Evolutionary conservation across 352 stramenopile genomes (phyloP).

Genomic region (Phytophthora cajani): DNA sequence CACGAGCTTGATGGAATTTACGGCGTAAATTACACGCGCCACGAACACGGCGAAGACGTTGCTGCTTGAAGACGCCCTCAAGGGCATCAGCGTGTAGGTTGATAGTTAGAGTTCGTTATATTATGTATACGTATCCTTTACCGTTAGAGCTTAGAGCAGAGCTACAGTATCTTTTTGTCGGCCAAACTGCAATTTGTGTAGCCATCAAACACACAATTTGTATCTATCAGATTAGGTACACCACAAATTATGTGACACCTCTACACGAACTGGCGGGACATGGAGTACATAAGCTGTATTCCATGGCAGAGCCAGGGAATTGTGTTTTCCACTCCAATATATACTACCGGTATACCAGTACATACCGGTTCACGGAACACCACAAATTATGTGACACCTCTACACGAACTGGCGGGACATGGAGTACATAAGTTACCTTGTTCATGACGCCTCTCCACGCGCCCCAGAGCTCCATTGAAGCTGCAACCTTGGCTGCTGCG

Average conservation of each 20-base stretch:
- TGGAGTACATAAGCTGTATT: too few relatives aligned
- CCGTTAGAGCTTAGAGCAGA: too few relatives aligned
- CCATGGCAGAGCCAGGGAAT: too few relatives aligned
- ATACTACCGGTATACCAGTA: too few relatives aligned
- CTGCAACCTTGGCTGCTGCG: conserved; percentile 2
- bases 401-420: not conserved
- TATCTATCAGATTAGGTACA: not conserved
- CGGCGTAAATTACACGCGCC: too few relatives aligned
- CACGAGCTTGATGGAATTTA: not conserved
- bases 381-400: not conserved
- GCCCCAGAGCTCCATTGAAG: not conserved
- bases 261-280: not conserved
- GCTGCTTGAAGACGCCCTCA: conserved; percentile 1
- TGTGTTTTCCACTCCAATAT: too few relatives aligned
- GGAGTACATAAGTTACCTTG: not conserved
- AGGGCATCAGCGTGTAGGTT: not conserved
- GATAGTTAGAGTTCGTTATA: not conserved
- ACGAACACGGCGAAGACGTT: not conserved
- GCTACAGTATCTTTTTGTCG: too few relatives aligned
- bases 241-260: not conserved
- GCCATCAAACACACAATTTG: not conserved
- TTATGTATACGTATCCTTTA: too few relatives aligned
- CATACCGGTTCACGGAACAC: too few relatives aligned
- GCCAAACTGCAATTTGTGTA: not conserved
- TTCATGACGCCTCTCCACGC: conserved; percentile 7